These are phyloP conservation scores for Mrakia frigida DNA, from an alignment of 768 basidiomycete species.

Conservation along the genomic window DNA sequence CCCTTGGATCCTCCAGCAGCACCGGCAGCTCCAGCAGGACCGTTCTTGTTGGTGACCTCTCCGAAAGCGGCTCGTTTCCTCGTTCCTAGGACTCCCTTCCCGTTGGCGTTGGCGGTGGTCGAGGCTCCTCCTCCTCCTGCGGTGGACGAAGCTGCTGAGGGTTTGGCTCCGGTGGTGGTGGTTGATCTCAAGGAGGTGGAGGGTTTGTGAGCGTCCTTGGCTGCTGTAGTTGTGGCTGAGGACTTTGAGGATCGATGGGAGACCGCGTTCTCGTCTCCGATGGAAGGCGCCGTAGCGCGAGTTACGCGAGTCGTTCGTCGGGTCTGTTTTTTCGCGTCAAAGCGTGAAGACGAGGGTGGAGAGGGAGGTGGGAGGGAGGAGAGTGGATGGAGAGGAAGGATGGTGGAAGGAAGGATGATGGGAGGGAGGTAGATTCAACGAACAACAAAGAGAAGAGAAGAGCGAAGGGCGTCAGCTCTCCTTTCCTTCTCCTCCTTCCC, in stretches of 20 bases:
- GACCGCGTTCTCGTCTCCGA: constrained; percentile 31
- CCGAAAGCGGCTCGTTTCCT: constrained; percentile 70
- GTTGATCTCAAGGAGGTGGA: constrained; percentile 8
- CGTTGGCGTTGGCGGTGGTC: constrained; percentile 13
- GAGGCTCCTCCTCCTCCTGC: background rate
- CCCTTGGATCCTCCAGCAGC: constrained; percentile 21
- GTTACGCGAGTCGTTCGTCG: constrained; percentile 31
- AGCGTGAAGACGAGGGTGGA: background rate
- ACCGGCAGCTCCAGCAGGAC: background rate
- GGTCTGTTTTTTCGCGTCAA: constrained; percentile 8
- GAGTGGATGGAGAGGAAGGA: background rate
- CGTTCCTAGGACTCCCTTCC: constrained; percentile 47
- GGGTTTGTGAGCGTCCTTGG: constrained; percentile 6
- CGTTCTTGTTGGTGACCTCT: constrained; percentile 55
- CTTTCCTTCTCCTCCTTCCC: no score
- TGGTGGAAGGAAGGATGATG: background rate
- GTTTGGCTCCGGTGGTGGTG: background rate
- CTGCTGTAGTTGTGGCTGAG: background rate
- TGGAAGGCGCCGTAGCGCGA: constrained; percentile 21
- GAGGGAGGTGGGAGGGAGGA: background rate
- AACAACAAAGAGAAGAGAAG: constrained; percentile 8
- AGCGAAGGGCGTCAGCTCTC: constrained; percentile 2
- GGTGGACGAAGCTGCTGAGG: background rate
- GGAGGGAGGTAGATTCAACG: background rate
- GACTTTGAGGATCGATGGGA: background rate